Conservation (phyloP, 2,329 filamentous ascomycete species). For the Verticillium nubilum region DNA sequence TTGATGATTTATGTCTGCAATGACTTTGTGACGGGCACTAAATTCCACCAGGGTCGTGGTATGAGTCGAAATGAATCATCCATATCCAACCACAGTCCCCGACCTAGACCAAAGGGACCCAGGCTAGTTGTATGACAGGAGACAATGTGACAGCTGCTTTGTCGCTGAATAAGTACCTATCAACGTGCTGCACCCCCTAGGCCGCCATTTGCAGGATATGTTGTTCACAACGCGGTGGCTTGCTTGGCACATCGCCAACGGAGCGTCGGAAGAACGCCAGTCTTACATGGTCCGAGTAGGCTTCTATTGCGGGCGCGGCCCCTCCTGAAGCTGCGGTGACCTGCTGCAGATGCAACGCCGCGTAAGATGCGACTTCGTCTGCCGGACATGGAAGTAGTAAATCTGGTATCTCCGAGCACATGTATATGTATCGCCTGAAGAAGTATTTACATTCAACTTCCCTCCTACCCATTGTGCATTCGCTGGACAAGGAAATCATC, state of each 20-base stretch:
- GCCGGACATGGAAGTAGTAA: not conserved
- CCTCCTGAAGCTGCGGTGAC: too few relatives aligned
- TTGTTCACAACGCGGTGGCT: not conserved
- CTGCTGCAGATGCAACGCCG: too few relatives aligned
- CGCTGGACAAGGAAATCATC: not conserved
- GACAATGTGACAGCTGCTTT: not conserved
- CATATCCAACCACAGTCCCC: not conserved
- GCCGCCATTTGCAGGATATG: not conserved
- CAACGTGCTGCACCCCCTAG: not conserved
- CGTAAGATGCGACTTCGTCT: not conserved
- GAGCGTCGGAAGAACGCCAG: not conserved
- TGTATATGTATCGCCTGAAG: not conserved
- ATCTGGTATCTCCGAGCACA: not conserved
- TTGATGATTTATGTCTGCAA: too few relatives aligned
- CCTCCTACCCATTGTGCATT: too few relatives aligned
- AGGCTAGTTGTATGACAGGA: too few relatives aligned
- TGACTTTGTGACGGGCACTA: too few relatives aligned
- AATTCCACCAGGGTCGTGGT: too few relatives aligned
- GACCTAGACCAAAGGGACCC: too few relatives aligned
- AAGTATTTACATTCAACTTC: not conserved
- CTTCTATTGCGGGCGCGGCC: not conserved
- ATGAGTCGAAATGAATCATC: not conserved
- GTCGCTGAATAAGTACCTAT: not conserved
- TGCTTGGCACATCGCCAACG: not conserved
- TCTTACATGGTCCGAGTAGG: not conserved